A percentile compares a stretch with the other conserved stretches of the same genome.
phyloP scores from a whole-genome alignment of 176 grass and related monocot species.

The Musa itinerans region DNA sequence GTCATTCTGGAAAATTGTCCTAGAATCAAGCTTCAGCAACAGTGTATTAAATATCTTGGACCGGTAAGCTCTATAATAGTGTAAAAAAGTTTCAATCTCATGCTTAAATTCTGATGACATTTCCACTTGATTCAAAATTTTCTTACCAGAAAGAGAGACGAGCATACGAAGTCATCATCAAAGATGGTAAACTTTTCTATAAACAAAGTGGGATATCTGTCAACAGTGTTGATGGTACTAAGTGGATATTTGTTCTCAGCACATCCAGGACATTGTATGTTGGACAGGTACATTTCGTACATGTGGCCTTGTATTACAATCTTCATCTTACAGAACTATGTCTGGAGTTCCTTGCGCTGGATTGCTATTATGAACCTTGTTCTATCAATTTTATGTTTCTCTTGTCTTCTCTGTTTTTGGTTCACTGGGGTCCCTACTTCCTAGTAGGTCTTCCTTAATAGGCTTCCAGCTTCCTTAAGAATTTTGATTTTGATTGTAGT shows the following conservation, averaged over 20 bases:
- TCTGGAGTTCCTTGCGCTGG: too few relatives aligned
- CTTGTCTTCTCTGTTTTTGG: constrained; percentile 3
- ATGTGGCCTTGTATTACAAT: too few relatives aligned
- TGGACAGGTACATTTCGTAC: constrained; percentile 41
- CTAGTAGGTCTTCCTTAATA: too few relatives aligned
- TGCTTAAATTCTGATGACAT: too few relatives aligned
- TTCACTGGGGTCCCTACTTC: background rate
- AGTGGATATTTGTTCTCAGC: constrained; percentile 29
- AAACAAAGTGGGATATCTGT: constrained; percentile 39
- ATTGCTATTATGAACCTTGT: too few relatives aligned
- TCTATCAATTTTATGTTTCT: too few relatives aligned
- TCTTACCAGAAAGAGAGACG: constrained; percentile 60
- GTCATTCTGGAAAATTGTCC: constrained; percentile 73
- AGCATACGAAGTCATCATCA: constrained; percentile 52
- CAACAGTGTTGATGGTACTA: constrained; percentile 53
- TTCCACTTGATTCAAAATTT: background rate
- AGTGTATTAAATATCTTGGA: constrained; percentile 20
- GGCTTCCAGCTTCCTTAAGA: too few relatives aligned
- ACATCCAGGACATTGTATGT: constrained; percentile 58
- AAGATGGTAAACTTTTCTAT: constrained; percentile 48
- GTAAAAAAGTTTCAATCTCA: too few relatives aligned
- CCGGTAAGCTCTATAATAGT: constrained; percentile 33
- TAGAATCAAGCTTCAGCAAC: constrained; percentile 58
- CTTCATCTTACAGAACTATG: background rate
- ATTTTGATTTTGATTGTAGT: background rate